Base-by-base conservation (phyloP, 2,329 filamentous ascomycete genomes). In the Alternaria postmessia region DNA sequence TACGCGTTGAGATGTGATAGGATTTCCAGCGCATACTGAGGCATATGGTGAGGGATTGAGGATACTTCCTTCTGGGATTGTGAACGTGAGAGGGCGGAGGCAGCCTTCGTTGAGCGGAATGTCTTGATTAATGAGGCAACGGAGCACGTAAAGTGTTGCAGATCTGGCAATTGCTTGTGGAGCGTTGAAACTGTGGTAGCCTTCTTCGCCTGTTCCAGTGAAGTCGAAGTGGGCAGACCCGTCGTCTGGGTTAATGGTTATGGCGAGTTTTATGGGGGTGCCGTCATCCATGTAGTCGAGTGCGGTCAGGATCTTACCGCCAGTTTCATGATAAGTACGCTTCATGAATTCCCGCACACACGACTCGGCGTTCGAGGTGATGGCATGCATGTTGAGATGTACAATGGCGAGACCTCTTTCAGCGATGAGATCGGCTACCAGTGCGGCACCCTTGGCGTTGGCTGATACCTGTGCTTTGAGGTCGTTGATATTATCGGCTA, bases 151-250 rank as follows among this genome's bases (percentile, higher is more conserved):
- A 12, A 73, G 47, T 30, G 59, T 68, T 5, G 70, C 77, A 1
- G 73, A 79, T 52, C 78, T 73, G 8, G 73, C 71, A 57, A 81
- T 79, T 7, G 77, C 75, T 22, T 69, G 65, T 1, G 79, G 80
- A 1, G 78, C 77, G 58, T 82, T 82, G 54, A 70, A 67, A 57
- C 72, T 75, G 55, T 70, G 69, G 49, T 71, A 78, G 1, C 67
- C 69, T 57, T 81, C 76, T 26, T 63, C 60, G 3, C 75, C 75
- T 3, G 80, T 81, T 24, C 79, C 79, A 0, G 76, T 76, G 64
- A 81, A 82, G 59, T 82, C 79, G 59, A 81, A 81, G 2, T 60
- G 56, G 1, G 76, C 75, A 18, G 63, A 63, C 1, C 42, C 44
- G 7, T 47, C 3, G n/a, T 47, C 44, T 9, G 44, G 44, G 26